A percentile compares a stretch with the other conserved stretches of the same genome.
Evolutionary conservation across 345 rosid species (phyloP).

Genomic region (Camelina hispida): DNA sequence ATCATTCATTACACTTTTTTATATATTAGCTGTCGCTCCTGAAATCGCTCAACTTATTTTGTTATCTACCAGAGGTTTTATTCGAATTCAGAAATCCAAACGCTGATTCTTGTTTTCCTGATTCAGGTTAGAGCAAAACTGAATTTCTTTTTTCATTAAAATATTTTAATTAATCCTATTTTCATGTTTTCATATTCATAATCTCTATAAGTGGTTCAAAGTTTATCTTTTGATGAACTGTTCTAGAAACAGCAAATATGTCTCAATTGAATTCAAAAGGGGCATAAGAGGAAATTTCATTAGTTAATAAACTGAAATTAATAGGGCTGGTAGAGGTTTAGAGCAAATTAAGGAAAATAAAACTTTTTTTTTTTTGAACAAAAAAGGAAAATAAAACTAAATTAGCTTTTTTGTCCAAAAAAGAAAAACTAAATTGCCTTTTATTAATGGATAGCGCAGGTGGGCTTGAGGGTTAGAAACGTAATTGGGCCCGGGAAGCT

Average conservation of each 20-base stretch:
- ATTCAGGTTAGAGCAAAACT: background rate
- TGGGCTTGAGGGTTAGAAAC: background rate
- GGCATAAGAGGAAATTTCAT: no score
- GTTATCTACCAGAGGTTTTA: background rate
- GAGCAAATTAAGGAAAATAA: no score
- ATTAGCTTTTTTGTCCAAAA: no score
- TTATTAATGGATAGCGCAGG: background rate
- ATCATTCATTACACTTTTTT: background rate
- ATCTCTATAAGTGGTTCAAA: background rate
- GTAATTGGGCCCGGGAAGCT: slow-evolving; percentile 15
- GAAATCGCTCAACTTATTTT: background rate
- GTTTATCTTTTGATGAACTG: background rate
- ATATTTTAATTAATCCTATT: background rate
- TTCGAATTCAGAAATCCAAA: background rate
- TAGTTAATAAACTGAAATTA: no score
- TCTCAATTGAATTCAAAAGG: background rate
- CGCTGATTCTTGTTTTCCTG: background rate
- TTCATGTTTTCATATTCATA: background rate
- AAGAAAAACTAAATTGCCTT: background rate
- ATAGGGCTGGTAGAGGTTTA: no score
- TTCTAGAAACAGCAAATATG: background rate
- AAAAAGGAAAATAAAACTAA: no score
- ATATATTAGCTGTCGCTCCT: background rate
- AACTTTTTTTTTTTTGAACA: no score
- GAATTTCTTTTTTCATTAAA: background rate